Evolutionary conservation across 2,329 filamentous ascomycete genomes (phyloP).

Genomic region (Arachnomyces sp.): DNA sequence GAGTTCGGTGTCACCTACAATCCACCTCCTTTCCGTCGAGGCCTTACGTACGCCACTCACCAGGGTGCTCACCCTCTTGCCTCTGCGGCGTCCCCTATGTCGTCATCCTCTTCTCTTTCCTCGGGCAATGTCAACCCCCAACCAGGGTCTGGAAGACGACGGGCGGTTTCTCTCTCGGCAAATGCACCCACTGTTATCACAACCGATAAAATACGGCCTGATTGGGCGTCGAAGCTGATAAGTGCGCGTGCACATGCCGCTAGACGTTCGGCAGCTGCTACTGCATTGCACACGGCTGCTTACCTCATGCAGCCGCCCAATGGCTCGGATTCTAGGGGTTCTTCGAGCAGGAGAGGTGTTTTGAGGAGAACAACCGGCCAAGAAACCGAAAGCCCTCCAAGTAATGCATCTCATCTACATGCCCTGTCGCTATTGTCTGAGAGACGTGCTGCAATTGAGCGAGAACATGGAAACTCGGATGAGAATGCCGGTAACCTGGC

Average conservation of each 20-base stretch:
- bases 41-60: conserved; percentile 60
- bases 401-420: conserved; percentile 34
- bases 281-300: conserved; percentile 86
- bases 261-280: conserved; percentile 81
- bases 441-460: conserved; percentile 25
- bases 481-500: conserved; percentile 27
- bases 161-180: conserved; percentile 66
- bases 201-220: conserved; percentile 83
- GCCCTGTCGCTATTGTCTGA: conserved; percentile 41
- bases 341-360: conserved; percentile 48
- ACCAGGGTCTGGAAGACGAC: conserved; percentile 39
- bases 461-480: conserved; percentile 29
- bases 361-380: conserved; percentile 34
- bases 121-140: conserved; percentile 42
- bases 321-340: conserved; percentile 40
- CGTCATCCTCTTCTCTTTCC: conserved; percentile 72
- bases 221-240: conserved; percentile 86
- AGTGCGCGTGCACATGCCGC: conserved; percentile 78
- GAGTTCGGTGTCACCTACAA: conserved; percentile 97
- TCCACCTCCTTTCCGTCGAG: conserved; percentile 77
- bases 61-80: conserved; percentile 43
- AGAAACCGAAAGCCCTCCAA: conserved; percentile 24
- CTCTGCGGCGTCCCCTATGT: conserved; percentile 62
- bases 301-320: conserved; percentile 66
- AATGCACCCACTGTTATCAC: conserved; percentile 80